Conservation (phyloP, 192 early-diverging fungal species). For the Backusella morwellensis region DNA sequence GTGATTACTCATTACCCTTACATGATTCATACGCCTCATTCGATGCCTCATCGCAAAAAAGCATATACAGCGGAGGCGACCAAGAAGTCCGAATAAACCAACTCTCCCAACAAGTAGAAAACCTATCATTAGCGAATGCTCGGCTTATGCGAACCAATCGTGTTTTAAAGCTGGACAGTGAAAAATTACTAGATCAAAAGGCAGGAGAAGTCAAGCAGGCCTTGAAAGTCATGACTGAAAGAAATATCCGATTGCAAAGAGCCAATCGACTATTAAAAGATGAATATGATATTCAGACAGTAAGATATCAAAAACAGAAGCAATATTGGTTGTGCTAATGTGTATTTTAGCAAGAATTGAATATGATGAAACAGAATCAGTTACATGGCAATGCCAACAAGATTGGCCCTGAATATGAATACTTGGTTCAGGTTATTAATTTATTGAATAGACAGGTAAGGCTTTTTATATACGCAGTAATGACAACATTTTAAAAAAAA, state of each 20-base stretch:
- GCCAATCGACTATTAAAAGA: slow-evolving; percentile 26
- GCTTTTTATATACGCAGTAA: not conserved
- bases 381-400: slow-evolving; percentile 25
- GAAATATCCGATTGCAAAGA: slow-evolving; percentile 33
- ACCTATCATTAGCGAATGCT: slow-evolving; percentile 31
- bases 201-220: slow-evolving; percentile 30
- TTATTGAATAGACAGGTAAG: slow-evolving; percentile 37
- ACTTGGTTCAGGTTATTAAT: slow-evolving; percentile 41
- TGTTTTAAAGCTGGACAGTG: slow-evolving; percentile 30
- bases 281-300: slow-evolving; percentile 20
- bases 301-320: slow-evolving; percentile 1
- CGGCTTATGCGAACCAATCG: slow-evolving; percentile 34
- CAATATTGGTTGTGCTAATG: not conserved
- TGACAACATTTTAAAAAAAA: not conserved
- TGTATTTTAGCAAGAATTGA: slow-evolving; percentile 22
- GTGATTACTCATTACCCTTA: slow-evolving; percentile 38
- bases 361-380: slow-evolving; percentile 24
- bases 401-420: slow-evolving; percentile 43
- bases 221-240: slow-evolving; percentile 12
- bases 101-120: slow-evolving; percentile 32
- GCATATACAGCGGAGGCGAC: slow-evolving; percentile 30
- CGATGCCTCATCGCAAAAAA: slow-evolving; percentile 10
- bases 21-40: slow-evolving; percentile 14
- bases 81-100: slow-evolving; percentile 25
- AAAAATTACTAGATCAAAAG: slow-evolving; percentile 30